A percentile compares a stretch with the other conserved stretches of the same genome.
These are phyloP conservation scores for Colletotrichum truncatum DNA, from an alignment of 2,329 filamentous ascomycete species.

Conservation along the genomic window DNA sequence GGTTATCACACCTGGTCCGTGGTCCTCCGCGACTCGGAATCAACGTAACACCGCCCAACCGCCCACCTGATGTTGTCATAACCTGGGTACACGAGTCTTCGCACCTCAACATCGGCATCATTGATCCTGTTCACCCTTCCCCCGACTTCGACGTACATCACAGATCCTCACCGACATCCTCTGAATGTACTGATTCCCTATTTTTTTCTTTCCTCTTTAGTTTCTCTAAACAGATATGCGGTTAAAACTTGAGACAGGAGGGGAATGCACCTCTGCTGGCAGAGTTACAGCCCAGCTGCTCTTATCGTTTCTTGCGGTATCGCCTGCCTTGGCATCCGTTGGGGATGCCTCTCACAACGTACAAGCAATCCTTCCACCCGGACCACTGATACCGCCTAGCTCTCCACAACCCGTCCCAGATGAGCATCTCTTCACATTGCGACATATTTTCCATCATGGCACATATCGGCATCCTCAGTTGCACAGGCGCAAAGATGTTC, in stretches of 20 bases:
- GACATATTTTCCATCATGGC: slow-evolving; percentile 94
- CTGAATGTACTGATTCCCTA: background rate
- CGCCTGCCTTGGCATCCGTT: slow-evolving; percentile 51
- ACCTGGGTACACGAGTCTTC: slow-evolving; percentile 10
- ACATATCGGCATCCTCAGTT: slow-evolving; percentile 80
- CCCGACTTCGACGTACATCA: background rate
- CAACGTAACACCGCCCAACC: slow-evolving; percentile 21
- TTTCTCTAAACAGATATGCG: background rate
- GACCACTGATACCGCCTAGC: slow-evolving; percentile 48
- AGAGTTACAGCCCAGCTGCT: slow-evolving; percentile 71
- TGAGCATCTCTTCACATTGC: slow-evolving; percentile 73
- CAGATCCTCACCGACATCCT: background rate
- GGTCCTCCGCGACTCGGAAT: slow-evolving; percentile 25
- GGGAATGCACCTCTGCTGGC: slow-evolving; percentile 63
- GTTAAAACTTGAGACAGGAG: slow-evolving; percentile 2
- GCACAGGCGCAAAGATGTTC: slow-evolving; percentile 79
- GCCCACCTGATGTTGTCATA: slow-evolving; percentile 31
- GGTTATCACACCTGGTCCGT: slow-evolving; percentile 17
- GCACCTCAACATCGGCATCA: slow-evolving; percentile 26
- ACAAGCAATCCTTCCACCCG: slow-evolving; percentile 53
- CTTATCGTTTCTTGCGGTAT: slow-evolving; percentile 73
- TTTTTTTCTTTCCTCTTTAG: background rate
- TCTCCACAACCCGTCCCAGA: slow-evolving; percentile 56
- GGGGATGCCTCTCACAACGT: slow-evolving; percentile 43
- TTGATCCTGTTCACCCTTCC: slow-evolving; percentile 8